Evolutionary conservation across 192 early-diverging fungal species (phyloP).

Genomic region (Umbelopsis isabellina): DNA sequence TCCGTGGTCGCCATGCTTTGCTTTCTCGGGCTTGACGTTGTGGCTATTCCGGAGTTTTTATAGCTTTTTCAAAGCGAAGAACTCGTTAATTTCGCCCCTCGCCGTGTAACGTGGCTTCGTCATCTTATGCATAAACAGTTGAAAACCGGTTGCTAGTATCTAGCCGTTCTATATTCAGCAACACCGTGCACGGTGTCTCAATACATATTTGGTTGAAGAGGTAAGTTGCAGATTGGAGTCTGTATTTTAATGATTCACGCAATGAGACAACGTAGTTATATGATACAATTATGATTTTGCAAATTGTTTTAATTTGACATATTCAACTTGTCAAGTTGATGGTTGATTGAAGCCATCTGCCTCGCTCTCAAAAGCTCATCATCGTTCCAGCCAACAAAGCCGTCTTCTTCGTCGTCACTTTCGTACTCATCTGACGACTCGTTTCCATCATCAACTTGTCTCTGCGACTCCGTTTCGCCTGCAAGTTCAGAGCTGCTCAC

Average conservation of each 20-base stretch:
- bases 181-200: neutral
- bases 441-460: neutral
- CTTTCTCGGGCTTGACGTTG: neutral
- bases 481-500: neutral
- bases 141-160: neutral
- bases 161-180: neutral
- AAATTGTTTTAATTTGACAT: neutral
- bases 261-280: neutral
- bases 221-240: too few species aligned
- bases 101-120: neutral
- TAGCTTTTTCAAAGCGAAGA: neutral
- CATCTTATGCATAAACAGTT: neutral
- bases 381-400: conserved; percentile 30
- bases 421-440: conserved; percentile 23
- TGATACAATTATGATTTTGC: conserved; percentile 4
- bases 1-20: neutral
- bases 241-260: too few species aligned
- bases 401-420: conserved; percentile 22
- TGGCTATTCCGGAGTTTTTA: too few species aligned
- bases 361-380: conserved; percentile 34
- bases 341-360: conserved; percentile 16
- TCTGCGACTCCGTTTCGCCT: neutral
- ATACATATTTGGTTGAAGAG: neutral
- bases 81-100: neutral
- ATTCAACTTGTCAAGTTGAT: conserved; percentile 16